phyloP scores from a whole-genome alignment of 176 grass and related monocot species.

The Alopecurus myosuroides region DNA sequence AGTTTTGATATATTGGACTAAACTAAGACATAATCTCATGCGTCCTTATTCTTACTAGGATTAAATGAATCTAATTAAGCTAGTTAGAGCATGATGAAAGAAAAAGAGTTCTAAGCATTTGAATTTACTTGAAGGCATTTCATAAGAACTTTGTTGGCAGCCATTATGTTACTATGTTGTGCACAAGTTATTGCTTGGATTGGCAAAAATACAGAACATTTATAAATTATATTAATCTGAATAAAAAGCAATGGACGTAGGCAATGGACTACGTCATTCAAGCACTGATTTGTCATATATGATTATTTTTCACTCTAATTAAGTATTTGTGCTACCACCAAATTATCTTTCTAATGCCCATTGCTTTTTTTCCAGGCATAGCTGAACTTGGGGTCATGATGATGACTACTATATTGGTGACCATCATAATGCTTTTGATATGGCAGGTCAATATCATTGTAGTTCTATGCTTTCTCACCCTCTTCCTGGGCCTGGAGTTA shows the following conservation, averaged over 20 bases:
- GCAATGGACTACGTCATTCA: background rate
- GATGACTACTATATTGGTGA: constrained; percentile 90
- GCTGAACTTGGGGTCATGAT: constrained; percentile 97
- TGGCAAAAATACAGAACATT: constrained; percentile 9
- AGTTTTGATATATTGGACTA: background rate
- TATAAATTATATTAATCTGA: background rate
- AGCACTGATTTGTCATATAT: background rate
- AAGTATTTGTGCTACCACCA: background rate
- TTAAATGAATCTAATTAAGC: constrained; percentile 7
- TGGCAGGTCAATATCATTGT: constrained; percentile 96
- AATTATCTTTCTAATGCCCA: constrained; percentile 34
- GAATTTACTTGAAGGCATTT: constrained; percentile 12
- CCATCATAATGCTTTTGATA: constrained; percentile 98
- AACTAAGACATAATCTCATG: background rate
- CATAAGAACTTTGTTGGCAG: background rate
- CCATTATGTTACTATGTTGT: background rate
- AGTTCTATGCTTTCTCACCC: constrained; percentile 66
- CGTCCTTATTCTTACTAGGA: background rate
- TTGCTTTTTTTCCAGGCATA: constrained; percentile 55
- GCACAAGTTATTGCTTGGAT: background rate
- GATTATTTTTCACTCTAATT: constrained; percentile 18
- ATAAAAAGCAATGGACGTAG: background rate
- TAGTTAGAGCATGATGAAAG: background rate
- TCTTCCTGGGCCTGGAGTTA: constrained; percentile 88
- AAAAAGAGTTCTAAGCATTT: background rate